phyloP scores from a whole-genome alignment of 2,329 filamentous ascomycete genomes.

The Rugonectria rugulosa region DNA sequence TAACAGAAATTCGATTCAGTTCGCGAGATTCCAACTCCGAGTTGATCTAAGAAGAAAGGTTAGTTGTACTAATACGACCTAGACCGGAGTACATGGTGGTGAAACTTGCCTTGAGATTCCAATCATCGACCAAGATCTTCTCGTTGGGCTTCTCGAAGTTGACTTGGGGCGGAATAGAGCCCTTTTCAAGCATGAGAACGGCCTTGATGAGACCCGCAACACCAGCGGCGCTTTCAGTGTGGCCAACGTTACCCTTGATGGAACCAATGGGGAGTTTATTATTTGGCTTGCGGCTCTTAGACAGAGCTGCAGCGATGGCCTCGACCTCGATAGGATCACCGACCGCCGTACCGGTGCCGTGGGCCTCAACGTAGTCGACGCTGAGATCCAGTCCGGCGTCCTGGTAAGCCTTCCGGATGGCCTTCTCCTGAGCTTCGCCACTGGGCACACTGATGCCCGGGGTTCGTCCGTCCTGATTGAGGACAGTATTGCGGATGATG shows the following conservation, averaged over 20 bases:
- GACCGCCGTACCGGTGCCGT: constrained; percentile 56
- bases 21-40: constrained; percentile 3
- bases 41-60: constrained; percentile 7
- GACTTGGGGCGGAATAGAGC: constrained; percentile 42
- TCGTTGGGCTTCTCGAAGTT: constrained; percentile 42
- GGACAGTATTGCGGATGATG: constrained; percentile 34
- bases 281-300: constrained; percentile 11
- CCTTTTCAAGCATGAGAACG: constrained; percentile 41
- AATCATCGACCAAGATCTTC: constrained; percentile 36
- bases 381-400: constrained; percentile 41
- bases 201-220: constrained; percentile 40
- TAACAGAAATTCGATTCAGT: constrained; percentile 19
- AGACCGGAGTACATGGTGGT: neutral
- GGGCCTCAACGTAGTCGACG: constrained; percentile 50
- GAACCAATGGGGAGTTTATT: constrained; percentile 47
- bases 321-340: constrained; percentile 56
- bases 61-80: neutral
- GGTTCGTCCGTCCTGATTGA: constrained; percentile 52
- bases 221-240: constrained; percentile 40
- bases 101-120: constrained; percentile 31
- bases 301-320: constrained; percentile 37
- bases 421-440: constrained; percentile 43
- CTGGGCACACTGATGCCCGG: constrained; percentile 52
- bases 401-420: constrained; percentile 46
- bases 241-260: constrained; percentile 48